Conservation (phyloP, 345 rosid genomes). For the Rhodamnia argentea region DNA sequence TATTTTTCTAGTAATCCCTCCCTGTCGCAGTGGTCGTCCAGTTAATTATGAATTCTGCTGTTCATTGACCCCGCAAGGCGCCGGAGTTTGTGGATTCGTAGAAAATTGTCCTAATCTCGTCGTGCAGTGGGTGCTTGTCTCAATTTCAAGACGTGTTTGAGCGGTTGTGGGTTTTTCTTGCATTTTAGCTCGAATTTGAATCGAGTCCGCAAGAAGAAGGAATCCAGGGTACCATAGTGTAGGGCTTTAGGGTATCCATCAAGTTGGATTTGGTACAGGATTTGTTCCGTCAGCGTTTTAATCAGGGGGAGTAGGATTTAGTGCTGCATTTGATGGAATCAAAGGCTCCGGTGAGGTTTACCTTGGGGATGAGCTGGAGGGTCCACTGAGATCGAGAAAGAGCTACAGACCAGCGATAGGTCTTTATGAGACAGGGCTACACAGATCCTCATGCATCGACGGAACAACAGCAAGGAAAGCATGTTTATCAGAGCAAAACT, state of each 20-base stretch:
- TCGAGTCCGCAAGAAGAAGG: background rate
- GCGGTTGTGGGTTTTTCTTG: background rate
- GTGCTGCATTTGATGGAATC: slow-evolving; percentile 35
- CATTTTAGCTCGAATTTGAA: background rate
- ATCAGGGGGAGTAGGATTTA: background rate
- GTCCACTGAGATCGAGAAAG: too few species aligned
- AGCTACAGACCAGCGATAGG: too few species aligned
- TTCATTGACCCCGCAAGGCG: too few species aligned
- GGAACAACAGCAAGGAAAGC: rapidly evolving
- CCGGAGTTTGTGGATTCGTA: too few species aligned
- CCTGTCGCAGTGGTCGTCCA: background rate
- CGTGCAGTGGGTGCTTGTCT: background rate
- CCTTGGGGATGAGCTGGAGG: too few species aligned
- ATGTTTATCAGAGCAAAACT: too few species aligned
- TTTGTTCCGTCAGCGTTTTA: background rate
- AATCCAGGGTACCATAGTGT: background rate
- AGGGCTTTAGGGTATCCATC: background rate
- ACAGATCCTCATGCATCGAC: too few species aligned
- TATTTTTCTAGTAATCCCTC: too few species aligned
- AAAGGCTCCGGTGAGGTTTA: slow-evolving; percentile 31
- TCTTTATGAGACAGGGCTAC: too few species aligned
- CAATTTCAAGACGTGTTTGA: background rate
- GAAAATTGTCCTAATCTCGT: too few species aligned
- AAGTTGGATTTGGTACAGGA: background rate
- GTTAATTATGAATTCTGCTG: background rate